Base-by-base conservation (phyloP, 257 asterid species). In the Scutellaria galericulata region DNA sequence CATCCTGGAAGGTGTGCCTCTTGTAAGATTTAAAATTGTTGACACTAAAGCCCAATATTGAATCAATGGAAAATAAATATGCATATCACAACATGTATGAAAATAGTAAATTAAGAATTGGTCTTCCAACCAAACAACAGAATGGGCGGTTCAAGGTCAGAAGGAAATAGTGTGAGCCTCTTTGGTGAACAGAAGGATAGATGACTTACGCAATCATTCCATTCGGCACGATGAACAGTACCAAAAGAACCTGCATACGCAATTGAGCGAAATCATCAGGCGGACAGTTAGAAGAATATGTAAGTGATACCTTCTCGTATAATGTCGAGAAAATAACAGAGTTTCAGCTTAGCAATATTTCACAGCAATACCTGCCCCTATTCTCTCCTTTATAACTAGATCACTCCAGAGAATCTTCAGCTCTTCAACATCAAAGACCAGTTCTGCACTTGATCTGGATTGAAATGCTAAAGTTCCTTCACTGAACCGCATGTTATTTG, bases 201-300 rank as follows among this genome's bases (percentile, higher is more conserved):
- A 72, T 61, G 51, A 72, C 96, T 88, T 86, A 92, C 98, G 42
- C 85, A 85, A 65, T 87, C 98, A 84, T 89, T 84, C 98, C 98
- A 92, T 74, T 89, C 98, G 75, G 94, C 98, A 79, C 93, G 98
- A 64, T 86, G 92, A 72, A 92, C 98, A 7, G 86, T 86, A 69
- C 98, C 98, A 88, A 92, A 92, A 67, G 98, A 92, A 74, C 98
- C 98, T 92, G 86, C 62, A 62, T 72, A 77, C 77, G 52, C 61
- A 60, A 78, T 72, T 48, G 44, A 75, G 62, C 31, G 64, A 75
- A 52, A 45, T 44, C 55, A 75, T 75, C 73, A 74, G 72, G 75
- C 64, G 66, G 61, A 72, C 63, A 59, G 46, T 66, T 42, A 57
- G 61, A 65, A 48, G 50, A 64, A 51, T 24, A 46, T 44, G 52